These are phyloP conservation scores for Spiromastix sp. DNA, from an alignment of 2,329 filamentous ascomycete genomes.

Conservation along the genomic window DNA sequence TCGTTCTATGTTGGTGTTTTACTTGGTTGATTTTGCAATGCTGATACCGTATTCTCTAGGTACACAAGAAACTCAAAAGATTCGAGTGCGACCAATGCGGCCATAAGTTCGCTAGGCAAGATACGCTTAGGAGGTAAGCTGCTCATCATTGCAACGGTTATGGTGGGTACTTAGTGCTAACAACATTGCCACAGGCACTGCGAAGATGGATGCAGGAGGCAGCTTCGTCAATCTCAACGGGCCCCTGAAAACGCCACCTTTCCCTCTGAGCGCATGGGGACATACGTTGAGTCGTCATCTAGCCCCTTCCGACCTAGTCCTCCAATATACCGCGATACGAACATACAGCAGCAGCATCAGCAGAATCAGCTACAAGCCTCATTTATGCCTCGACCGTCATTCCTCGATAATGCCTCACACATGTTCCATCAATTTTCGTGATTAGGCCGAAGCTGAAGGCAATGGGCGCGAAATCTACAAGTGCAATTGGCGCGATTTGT, in stretches of 20 bases:
- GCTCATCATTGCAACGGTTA: too few relatives aligned
- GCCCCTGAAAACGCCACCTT: neutral
- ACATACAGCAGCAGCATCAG: conserved; percentile 1
- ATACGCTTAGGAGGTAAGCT: conserved; percentile 68
- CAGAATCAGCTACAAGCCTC: conserved; percentile 2
- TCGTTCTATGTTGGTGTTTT: conserved; percentile 18
- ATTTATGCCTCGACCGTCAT: conserved; percentile 3
- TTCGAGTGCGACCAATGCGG: conserved; percentile 62
- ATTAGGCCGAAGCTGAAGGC: too few relatives aligned
- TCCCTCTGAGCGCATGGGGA: neutral
- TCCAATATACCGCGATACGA: neutral
- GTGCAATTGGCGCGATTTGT: too few relatives aligned
- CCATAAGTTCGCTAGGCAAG: conserved; percentile 65
- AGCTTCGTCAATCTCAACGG: conserved; percentile 6
- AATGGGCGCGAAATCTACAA: too few relatives aligned
- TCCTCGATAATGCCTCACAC: conserved; percentile 4
- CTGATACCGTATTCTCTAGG: conserved; percentile 44
- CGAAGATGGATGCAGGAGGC: conserved; percentile 13
- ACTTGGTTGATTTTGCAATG: neutral
- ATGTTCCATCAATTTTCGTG: too few relatives aligned
- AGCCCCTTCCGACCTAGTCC: neutral
- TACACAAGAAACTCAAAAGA: conserved; percentile 64
- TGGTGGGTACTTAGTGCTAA: too few relatives aligned
- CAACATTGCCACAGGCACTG: conserved; percentile 10
- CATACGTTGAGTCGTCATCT: neutral